These are phyloP conservation scores for Rutstroemia sp. DNA, from an alignment of 2,329 filamentous ascomycete species.

Conservation along the genomic window DNA sequence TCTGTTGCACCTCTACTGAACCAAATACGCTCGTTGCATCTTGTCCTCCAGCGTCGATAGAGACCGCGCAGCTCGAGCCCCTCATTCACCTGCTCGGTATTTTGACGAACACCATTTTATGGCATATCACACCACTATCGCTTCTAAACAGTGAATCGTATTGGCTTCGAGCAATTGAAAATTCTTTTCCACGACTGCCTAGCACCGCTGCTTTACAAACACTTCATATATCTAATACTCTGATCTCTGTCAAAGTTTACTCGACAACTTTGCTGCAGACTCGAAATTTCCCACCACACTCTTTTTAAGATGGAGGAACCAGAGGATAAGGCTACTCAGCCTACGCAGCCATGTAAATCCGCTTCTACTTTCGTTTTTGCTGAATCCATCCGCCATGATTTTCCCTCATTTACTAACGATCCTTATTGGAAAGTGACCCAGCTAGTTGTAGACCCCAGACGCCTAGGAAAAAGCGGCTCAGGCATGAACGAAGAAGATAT, in stretches of 20 bases:
- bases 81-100: no score
- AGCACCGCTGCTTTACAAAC: conserved; percentile 11
- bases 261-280: conserved; percentile 4
- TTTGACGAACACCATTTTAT: no score
- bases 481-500: conserved; percentile 77
- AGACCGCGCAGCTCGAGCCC: no score
- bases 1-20: no score
- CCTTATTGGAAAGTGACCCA: conserved; percentile 55
- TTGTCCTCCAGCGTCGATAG: no score
- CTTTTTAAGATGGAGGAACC: conserved; percentile 23
- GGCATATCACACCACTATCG: no score
- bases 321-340: neutral
- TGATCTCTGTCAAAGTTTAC: neutral
- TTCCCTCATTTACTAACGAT: conserved; percentile 14
- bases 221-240: neutral
- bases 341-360: conserved; percentile 26
- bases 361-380: neutral
- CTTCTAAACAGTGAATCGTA: no score
- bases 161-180: neutral
- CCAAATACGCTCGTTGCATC: no score
- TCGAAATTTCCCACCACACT: conserved; percentile 8
- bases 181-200: neutral
- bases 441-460: conserved; percentile 71
- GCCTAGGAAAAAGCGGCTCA: conserved; percentile 72
- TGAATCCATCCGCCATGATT: neutral